phyloP scores from a whole-genome alignment of 805 yeast genomes.

The Lachancea quebecensis region DNA sequence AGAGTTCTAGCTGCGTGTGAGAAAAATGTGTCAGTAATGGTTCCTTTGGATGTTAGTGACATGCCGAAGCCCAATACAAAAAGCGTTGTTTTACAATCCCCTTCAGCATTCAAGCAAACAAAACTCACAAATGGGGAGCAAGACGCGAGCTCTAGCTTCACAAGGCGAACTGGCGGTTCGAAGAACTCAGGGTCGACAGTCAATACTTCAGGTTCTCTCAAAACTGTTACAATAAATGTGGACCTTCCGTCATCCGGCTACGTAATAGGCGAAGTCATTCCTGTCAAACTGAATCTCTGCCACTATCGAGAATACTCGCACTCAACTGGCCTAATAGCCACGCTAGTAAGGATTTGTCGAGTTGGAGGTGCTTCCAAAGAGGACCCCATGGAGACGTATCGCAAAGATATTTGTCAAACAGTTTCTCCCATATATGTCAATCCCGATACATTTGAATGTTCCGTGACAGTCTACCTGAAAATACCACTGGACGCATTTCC shows the following conservation, averaged over 20 bases:
- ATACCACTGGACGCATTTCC: constrained; percentile 86
- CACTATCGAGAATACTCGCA: constrained; percentile 69
- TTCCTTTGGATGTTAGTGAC: constrained; percentile 66
- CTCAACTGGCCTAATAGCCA: constrained; percentile 66
- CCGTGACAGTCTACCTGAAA: constrained; percentile 53
- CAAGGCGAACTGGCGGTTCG: constrained; percentile 21
- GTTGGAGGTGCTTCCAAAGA: constrained; percentile 54
- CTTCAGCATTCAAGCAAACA: constrained; percentile 29
- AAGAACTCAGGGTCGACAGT: constrained; percentile 15
- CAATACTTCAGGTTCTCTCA: constrained; percentile 8
- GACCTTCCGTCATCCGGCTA: constrained; percentile 59
- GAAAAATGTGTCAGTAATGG: constrained; percentile 49
- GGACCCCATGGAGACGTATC: constrained; percentile 45
- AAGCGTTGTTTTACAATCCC: constrained; percentile 53
- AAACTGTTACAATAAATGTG: constrained; percentile 37
- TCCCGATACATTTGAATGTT: constrained; percentile 50
- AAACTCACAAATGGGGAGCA: constrained; percentile 28
- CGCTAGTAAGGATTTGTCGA: constrained; percentile 74
- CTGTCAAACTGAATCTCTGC: constrained; percentile 56
- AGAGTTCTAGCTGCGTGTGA: constrained; percentile 43
- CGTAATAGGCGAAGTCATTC: constrained; percentile 71
- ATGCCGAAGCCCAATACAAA: constrained; percentile 65
- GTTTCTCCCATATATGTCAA: constrained; percentile 75
- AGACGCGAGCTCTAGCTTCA: constrained; percentile 19
- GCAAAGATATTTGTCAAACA: constrained; percentile 77